Percentiles rank a stretch among this genome's conserved stretches.
phyloP scores from a whole-genome alignment of 2,329 filamentous ascomycete species.

The Tothia fuscella region DNA sequence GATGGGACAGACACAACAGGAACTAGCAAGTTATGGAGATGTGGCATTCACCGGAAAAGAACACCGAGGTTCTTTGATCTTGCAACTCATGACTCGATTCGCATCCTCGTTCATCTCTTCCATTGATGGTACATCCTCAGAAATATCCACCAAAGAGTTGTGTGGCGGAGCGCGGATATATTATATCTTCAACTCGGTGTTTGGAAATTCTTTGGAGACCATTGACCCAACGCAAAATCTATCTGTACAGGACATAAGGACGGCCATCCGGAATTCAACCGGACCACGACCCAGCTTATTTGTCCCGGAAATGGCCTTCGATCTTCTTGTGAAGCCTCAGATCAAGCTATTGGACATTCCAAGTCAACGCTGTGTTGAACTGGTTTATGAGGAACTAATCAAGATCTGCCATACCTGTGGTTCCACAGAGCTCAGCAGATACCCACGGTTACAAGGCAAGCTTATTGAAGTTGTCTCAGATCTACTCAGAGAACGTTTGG shows the following conservation, averaged over 20 bases:
- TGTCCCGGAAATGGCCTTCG: slow-evolving; percentile 94
- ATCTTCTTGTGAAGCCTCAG: slow-evolving; percentile 93
- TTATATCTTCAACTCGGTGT: slow-evolving; percentile 98
- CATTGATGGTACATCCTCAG: slow-evolving; percentile 95
- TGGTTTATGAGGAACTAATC: slow-evolving; percentile 97
- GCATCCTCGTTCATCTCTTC: slow-evolving; percentile 96
- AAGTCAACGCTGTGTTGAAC: slow-evolving; percentile 89
- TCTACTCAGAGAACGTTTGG: slow-evolving; percentile 79
- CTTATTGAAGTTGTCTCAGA: slow-evolving; percentile 98
- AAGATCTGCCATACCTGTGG: slow-evolving; percentile 99
- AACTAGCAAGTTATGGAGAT: slow-evolving; percentile 93
- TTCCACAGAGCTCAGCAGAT: slow-evolving; percentile 83
- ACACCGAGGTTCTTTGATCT: slow-evolving; percentile 83
- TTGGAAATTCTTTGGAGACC: slow-evolving; percentile 88
- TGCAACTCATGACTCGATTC: slow-evolving; percentile 97
- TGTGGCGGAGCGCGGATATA: slow-evolving; percentile 93
- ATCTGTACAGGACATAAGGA: slow-evolving; percentile 87
- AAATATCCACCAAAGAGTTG: slow-evolving; percentile 96
- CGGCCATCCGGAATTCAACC: slow-evolving; percentile 94
- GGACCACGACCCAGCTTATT: slow-evolving; percentile 91
- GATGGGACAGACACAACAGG: slow-evolving; percentile 99
- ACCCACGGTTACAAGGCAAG: slow-evolving; percentile 86
- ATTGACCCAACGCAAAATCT: slow-evolving; percentile 95
- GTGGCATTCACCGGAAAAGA: slow-evolving; percentile 97
- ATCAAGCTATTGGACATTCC: slow-evolving; percentile 94